A percentile compares a stretch with the other conserved stretches of the same genome.
phyloP scores from a whole-genome alignment of 768 basidiomycete species.

The Hypholoma sublateritium region DNA sequence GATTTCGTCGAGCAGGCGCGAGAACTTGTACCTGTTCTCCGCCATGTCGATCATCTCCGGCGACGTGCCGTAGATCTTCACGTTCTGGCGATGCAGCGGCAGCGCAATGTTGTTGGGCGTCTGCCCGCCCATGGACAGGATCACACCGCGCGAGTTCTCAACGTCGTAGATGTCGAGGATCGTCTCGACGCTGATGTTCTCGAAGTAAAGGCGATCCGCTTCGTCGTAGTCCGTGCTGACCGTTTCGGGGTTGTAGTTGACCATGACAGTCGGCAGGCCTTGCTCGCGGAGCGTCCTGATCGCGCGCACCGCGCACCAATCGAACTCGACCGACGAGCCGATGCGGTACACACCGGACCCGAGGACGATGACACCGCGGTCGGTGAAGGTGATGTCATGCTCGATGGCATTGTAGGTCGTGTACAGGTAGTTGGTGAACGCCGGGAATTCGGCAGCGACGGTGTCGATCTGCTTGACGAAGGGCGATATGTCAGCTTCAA shows the following conservation, averaged over 20 bases:
- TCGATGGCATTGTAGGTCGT: conserved; percentile 97
- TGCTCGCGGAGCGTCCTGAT: conserved; percentile 95
- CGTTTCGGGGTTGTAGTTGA: conserved; percentile 99
- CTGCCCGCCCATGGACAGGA: conserved; percentile 98
- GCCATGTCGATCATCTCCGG: conserved; percentile 99
- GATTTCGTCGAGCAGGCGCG: conserved; percentile 94
- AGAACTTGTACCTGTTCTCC: conserved; percentile 99
- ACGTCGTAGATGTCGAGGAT: conserved; percentile 96
- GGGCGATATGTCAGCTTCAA: conserved; percentile 79
- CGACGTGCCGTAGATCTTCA: conserved; percentile 97
- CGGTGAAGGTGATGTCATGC: conserved; percentile 87
- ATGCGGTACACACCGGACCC: conserved; percentile 99
- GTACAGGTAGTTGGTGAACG: conserved; percentile 98
- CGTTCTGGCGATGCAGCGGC: conserved; percentile 93
- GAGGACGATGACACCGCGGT: conserved; percentile 94
- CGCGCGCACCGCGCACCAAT: conserved; percentile 98
- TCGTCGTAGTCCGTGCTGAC: conserved; percentile 99
- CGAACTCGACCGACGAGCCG: conserved; percentile 98
- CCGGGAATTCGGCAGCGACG: conserved; percentile 98
- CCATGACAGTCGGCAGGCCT: conserved; percentile 95
- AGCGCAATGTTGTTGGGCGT: conserved; percentile 99
- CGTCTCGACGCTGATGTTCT: conserved; percentile 95
- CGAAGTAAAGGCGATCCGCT: conserved; percentile 97
- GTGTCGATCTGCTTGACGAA: conserved; percentile 99
- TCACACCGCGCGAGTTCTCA: conserved; percentile 87